These are phyloP conservation scores for Rosa chinensis DNA, from an alignment of 306 rosid species.

Conservation along the genomic window DNA sequence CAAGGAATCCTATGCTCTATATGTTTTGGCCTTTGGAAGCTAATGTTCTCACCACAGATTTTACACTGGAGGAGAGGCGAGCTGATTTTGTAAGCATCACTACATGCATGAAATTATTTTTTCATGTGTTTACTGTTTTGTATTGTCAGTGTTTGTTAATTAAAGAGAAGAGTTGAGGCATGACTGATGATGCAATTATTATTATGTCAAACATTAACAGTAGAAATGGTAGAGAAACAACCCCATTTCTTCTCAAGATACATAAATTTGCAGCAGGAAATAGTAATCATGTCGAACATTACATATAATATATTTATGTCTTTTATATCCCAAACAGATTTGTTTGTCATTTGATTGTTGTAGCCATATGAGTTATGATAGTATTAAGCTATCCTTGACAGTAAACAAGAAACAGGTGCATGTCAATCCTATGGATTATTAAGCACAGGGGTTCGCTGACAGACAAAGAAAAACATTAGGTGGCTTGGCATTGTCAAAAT, in stretches of 20 bases:
- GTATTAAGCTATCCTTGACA: background rate
- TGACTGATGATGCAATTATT: no score
- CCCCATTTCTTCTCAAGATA: no score
- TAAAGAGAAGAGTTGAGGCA: no score
- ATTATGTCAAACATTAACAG: no score
- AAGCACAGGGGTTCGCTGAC: background rate
- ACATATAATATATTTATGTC: no score
- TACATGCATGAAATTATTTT: background rate
- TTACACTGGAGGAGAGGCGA: conserved; percentile 77
- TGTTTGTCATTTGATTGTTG: conserved; percentile 1
- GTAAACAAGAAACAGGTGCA: background rate
- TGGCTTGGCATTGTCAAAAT: background rate
- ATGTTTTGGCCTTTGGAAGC: conserved; percentile 57
- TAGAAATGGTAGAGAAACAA: no score
- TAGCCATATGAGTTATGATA: background rate
- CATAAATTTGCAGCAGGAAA: no score
- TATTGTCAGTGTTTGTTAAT: no score
- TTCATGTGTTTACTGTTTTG: no score
- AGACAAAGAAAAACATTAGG: background rate
- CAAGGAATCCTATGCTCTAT: conserved; percentile 74
- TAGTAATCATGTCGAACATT: no score
- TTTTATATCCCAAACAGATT: no score
- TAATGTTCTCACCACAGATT: conserved; percentile 64
- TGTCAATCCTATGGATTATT: background rate
- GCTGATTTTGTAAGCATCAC: conserved; percentile 75